These are phyloP conservation scores for Pseudocercospora ulei DNA, from an alignment of 2,329 filamentous ascomycete genomes.

Conservation along the genomic window DNA sequence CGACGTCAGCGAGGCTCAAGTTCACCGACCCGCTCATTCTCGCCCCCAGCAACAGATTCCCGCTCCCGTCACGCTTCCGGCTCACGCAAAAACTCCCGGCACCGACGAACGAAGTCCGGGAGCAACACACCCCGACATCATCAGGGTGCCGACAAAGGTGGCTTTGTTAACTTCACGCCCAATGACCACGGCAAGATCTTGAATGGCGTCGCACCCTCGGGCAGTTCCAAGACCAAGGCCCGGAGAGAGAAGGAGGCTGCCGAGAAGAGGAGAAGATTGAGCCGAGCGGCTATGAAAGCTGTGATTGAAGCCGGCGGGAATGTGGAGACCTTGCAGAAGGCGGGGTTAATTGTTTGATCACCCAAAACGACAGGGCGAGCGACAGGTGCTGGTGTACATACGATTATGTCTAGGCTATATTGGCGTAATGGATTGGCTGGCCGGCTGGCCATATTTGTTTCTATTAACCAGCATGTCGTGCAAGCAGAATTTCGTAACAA, in stretches of 20 bases:
- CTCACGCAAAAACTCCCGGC: constrained; percentile 22
- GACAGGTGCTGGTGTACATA: too few relatives aligned
- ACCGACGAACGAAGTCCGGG: constrained; percentile 28
- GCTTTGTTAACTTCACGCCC: constrained; percentile 86
- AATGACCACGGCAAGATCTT: constrained; percentile 68
- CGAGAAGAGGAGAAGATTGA: constrained; percentile 61
- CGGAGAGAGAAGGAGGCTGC: constrained; percentile 75
- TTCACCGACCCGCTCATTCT: constrained; percentile 19
- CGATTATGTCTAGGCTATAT: too few relatives aligned
- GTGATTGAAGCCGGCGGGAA: constrained; percentile 64
- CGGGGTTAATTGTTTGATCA: constrained; percentile 32
- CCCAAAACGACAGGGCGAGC: too few relatives aligned
- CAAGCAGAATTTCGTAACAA: too few relatives aligned
- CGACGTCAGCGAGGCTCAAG: constrained; percentile 11
- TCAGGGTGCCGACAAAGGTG: constrained; percentile 43
- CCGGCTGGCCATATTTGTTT: too few relatives aligned
- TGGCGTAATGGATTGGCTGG: background rate
- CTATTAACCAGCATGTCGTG: too few relatives aligned
- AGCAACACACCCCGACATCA: constrained; percentile 25
- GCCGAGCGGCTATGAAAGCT: constrained; percentile 58
- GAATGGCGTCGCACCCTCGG: constrained; percentile 81
- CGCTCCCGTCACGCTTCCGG: constrained; percentile 20
- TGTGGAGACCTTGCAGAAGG: constrained; percentile 38
- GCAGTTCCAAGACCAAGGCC: constrained; percentile 90
- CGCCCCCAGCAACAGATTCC: constrained; percentile 26